A percentile compares a stretch with the other conserved stretches of the same genome.
These are phyloP conservation scores for Breviolum minutum DNA, from an alignment of 73 alveolate species.

Conservation along the genomic window DNA sequence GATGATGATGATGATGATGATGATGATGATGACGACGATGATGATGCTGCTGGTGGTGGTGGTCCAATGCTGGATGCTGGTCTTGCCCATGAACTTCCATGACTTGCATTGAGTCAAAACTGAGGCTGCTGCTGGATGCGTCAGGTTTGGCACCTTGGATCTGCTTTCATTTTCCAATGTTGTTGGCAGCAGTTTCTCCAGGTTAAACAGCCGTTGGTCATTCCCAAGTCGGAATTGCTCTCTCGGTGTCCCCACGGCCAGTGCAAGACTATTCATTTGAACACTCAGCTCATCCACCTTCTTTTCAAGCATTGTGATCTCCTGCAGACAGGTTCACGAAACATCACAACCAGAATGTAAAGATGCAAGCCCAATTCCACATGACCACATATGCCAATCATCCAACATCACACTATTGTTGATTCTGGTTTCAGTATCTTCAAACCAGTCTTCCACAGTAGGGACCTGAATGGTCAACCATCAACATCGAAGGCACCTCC, in stretches of 20 bases:
- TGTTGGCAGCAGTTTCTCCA: neutral
- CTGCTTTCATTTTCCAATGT: neutral
- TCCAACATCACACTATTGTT: neutral
- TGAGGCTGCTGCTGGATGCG: conserved; percentile 96
- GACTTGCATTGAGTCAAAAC: neutral
- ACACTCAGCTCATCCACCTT: conserved; percentile 53
- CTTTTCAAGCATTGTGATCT: conserved; percentile 35
- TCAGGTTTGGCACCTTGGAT: conserved; percentile 97
- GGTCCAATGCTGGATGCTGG: too few relatives aligned
- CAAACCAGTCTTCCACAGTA: neutral
- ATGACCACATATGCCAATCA: neutral
- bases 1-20: too few relatives aligned
- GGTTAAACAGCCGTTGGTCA: neutral
- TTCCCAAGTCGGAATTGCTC: neutral
- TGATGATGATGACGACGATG: too few relatives aligned
- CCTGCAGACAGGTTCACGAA: neutral
- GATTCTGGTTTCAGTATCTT: neutral
- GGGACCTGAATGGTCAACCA: neutral
- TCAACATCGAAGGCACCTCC: neutral
- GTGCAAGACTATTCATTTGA: conserved; percentile 48
- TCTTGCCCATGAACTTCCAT: too few relatives aligned
- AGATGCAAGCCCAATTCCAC: neutral
- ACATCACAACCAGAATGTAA: neutral
- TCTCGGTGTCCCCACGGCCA: neutral
- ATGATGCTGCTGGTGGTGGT: too few relatives aligned